These are phyloP conservation scores for Truncatella angustata DNA, from an alignment of 2,329 filamentous ascomycete genomes.

Conservation along the genomic window DNA sequence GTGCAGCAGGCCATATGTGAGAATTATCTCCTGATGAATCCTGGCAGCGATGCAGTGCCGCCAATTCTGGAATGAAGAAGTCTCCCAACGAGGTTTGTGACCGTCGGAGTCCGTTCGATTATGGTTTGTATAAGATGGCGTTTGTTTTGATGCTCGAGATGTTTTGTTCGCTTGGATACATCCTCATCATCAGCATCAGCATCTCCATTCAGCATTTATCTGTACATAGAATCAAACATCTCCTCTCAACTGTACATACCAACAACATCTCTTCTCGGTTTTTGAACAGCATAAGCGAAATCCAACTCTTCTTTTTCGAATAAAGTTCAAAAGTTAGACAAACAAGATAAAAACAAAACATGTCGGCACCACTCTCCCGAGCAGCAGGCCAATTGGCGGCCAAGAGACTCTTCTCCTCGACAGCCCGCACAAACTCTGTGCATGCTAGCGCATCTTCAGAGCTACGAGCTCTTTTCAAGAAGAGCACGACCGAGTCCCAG, in stretches of 20 bases:
- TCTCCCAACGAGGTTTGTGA: neutral
- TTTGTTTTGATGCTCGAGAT: neutral
- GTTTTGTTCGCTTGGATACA: conserved; percentile 1
- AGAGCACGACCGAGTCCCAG: conserved; percentile 1
- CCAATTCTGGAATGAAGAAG: neutral
- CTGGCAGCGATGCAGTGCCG: neutral
- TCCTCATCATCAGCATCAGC: conserved; percentile 3
- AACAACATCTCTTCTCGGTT: neutral
- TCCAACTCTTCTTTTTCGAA: neutral
- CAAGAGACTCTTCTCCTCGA: conserved; percentile 7
- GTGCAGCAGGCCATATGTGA: neutral
- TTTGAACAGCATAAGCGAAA: neutral
- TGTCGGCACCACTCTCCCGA: conserved; percentile 8
- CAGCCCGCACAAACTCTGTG: neutral
- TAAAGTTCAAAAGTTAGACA: neutral
- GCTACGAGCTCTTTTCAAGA: conserved; percentile 6
- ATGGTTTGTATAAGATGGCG: conserved; percentile 7
- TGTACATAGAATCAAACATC: conserved; percentile 6
- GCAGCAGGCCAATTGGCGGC: conserved; percentile 4
- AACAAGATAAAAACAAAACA: neutral
- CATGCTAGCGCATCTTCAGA: neutral
- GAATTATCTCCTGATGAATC: conserved; percentile 4
- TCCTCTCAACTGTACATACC: conserved; percentile 5
- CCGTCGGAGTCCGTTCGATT: conserved; percentile 3
- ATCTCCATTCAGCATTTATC: conserved; percentile 5